These are phyloP conservation scores for Dimocarpus longan DNA, from an alignment of 345 rosid species.

Conservation along the genomic window DNA sequence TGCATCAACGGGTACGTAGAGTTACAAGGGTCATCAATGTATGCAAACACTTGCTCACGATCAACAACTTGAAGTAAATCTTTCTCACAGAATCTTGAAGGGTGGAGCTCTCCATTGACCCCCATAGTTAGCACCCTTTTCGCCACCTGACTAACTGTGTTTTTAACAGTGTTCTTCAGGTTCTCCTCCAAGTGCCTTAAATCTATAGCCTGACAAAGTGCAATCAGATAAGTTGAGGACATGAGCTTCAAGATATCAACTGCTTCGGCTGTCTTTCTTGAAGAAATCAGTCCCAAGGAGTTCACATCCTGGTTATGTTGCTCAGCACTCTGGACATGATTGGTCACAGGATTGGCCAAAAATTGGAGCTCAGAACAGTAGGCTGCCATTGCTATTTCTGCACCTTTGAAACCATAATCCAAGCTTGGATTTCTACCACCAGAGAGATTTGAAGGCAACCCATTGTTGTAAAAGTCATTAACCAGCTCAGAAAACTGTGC, in stretches of 20 bases:
- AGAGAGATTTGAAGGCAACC: conserved; percentile 51
- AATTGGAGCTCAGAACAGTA: conserved; percentile 69
- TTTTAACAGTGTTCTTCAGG: conserved; percentile 35
- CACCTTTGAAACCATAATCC: conserved; percentile 51
- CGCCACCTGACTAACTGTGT: conserved; percentile 34
- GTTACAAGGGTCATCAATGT: conserved; percentile 47
- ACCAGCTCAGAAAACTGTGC: conserved; percentile 57
- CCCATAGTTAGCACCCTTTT: conserved; percentile 35
- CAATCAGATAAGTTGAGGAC: conserved; percentile 48
- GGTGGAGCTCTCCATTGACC: conserved; percentile 36
- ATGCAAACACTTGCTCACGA: conserved; percentile 30
- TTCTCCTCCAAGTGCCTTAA: conserved; percentile 48
- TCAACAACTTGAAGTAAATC: conserved; percentile 41
- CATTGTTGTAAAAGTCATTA: conserved; percentile 51
- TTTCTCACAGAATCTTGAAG: conserved; percentile 45
- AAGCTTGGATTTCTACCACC: conserved; percentile 47
- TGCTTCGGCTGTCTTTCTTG: conserved; percentile 50
- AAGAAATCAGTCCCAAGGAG: conserved; percentile 52
- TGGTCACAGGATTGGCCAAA: conserved; percentile 69
- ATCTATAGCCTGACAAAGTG: conserved; percentile 48
- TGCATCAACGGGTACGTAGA: conserved; percentile 43
- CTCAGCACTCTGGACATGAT: conserved; percentile 67
- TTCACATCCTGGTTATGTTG: conserved; percentile 78
- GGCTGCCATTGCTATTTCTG: conserved; percentile 51
- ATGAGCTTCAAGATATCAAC: conserved; percentile 61